Base-by-base conservation (phyloP, 176 grass and related monocot species). In the Triticum monococcum region DNA sequence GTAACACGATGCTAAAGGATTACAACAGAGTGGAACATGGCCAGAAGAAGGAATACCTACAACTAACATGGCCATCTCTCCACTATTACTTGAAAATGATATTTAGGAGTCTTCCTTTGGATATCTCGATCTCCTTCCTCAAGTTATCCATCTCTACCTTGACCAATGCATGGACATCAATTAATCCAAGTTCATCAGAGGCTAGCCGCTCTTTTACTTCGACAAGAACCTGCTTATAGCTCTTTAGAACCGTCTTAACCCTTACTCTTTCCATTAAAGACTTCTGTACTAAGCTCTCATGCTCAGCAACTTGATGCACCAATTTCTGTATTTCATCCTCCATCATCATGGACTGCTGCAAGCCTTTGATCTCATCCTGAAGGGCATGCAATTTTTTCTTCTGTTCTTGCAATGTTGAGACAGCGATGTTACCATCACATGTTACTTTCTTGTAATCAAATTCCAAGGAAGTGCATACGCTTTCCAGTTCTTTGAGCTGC, bases 101-200 rank as follows among this genome's bases (percentile, higher is more conserved):
- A 30, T 54, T 88, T 71, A 88, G 89, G 72, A 91, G 38, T 22
- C 24, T 88, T 81, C 32, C 52, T 72, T 85, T 88, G 13, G 77
- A 88, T 56, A 88, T 25, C 50, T 88, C 77, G 63, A 91, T 81
- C 30, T 81, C 86, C 38, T 43, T 85, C 25, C 31, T 70, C 77
- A 78, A 54, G 78, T 85, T 87, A 84, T 91, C 77, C 81, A 88
- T 88, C 81, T 91, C 89, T 85, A 71, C 23, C n/a, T 91, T 88
- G 33, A 88, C 86, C 63, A 88, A 85, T 52, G 62, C 70, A 4
- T 87, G 77, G 24, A 85, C 63, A 64, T 91, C 86, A 85, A 88
- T 23, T 85, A 56, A 77, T 71, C 70, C 37, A 85, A 41, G 28
- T 77, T 85, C 9, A 71, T 52, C 24, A 52, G 77, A 91, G 63